These are phyloP conservation scores for Astrothelium macrocarpum DNA, from an alignment of 495 filamentous ascomycete genomes.

Conservation along the genomic window DNA sequence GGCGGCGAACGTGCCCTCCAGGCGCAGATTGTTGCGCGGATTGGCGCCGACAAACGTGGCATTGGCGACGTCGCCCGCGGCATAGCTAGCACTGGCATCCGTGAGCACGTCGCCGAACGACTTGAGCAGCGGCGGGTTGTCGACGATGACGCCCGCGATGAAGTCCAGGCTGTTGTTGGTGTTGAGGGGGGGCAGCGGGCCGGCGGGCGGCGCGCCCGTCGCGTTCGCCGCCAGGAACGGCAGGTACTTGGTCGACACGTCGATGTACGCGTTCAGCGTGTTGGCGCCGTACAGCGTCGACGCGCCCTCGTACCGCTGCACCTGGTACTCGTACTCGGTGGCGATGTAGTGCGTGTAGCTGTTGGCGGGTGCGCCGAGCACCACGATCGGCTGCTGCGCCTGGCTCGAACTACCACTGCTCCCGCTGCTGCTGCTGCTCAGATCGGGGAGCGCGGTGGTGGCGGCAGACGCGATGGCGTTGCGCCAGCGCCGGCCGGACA, in stretches of 20 bases:
- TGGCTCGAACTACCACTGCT: background rate
- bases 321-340: constrained; percentile 80
- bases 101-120: constrained; percentile 62
- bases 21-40: constrained; percentile 74
- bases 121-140: constrained; percentile 61
- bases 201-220: constrained; percentile 36
- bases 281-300: constrained; percentile 92
- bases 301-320: constrained; percentile 92
- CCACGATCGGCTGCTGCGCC: constrained; percentile 54
- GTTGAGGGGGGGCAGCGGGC: constrained; percentile 72
- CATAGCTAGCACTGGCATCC: constrained; percentile 48
- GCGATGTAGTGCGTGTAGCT: constrained; percentile 94
- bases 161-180: constrained; percentile 70
- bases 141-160: constrained; percentile 68
- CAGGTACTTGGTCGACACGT: constrained; percentile 64
- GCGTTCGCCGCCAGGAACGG: constrained; percentile 51
- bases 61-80: constrained; percentile 46
- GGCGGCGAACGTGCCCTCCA: constrained; percentile 69
- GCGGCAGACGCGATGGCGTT: constrained; percentile 55
- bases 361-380: constrained; percentile 90
- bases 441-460: constrained; percentile 33
- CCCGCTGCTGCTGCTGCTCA: background rate
- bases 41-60: constrained; percentile 80
- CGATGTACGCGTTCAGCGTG: constrained; percentile 83
- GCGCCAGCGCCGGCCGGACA: constrained; percentile 90